Conservation (phyloP, 345 rosid species). For the Salix caprea region DNA sequence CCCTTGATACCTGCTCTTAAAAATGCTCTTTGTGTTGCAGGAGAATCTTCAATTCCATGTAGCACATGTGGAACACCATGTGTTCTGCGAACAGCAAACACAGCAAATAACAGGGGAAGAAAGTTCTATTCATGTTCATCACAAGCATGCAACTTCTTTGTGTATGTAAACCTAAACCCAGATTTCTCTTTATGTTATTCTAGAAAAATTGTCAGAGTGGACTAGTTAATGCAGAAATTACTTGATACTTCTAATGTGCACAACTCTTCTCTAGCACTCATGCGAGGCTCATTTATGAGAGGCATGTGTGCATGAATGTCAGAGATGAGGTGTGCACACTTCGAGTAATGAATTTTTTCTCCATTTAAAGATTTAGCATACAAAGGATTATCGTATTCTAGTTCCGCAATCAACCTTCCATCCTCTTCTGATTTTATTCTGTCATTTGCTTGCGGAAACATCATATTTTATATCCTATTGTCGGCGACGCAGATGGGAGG, state of each 20-base stretch:
- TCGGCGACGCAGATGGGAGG: slow-evolving; percentile 74
- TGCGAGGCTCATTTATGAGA: too few relatives aligned
- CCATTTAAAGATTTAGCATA: too few relatives aligned
- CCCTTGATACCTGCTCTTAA: neutral
- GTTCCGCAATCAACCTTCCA: too few relatives aligned
- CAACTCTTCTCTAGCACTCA: too few relatives aligned
- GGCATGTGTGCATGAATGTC: too few relatives aligned
- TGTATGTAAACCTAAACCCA: slow-evolving; percentile 42
- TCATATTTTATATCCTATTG: neutral
- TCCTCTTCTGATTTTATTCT: too few relatives aligned
- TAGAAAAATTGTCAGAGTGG: neutral
- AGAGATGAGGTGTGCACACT: too few relatives aligned
- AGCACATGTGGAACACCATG: slow-evolving; percentile 64
- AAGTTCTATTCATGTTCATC: slow-evolving; percentile 81
- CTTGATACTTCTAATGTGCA: too few relatives aligned
- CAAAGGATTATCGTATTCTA: too few relatives aligned
- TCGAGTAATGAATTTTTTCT: too few relatives aligned
- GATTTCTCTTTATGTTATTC: neutral
- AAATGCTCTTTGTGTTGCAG: slow-evolving; percentile 38
- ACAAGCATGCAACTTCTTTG: slow-evolving; percentile 79
- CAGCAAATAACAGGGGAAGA: slow-evolving; percentile 84
- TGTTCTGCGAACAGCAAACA: slow-evolving; percentile 73
- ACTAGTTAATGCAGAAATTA: neutral
- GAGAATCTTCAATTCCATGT: slow-evolving; percentile 61
- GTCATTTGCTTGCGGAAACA: too few relatives aligned